Evolutionary conservation across 768 basidiomycete species (phyloP), one percentile per base, ranked within the genome.

Genomic region (Chiua virens): DNA sequence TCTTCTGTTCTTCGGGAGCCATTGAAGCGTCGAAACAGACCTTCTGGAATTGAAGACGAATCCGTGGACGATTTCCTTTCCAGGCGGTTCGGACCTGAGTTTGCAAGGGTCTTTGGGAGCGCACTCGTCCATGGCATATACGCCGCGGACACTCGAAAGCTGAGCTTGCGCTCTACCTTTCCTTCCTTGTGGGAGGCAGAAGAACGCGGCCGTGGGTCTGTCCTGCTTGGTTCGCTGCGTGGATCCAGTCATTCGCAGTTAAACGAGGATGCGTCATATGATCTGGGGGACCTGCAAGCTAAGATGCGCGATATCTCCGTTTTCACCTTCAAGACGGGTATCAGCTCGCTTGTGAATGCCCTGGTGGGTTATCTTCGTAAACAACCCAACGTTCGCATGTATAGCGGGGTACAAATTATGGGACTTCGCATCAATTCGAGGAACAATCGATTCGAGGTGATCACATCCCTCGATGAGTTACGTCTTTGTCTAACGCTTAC

Each of bases 61-160:
- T 86, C 85, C 0, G 75, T 98, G 8, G 85, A 98, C 55, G 68
- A 81, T 0, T 89, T 98, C 57, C 64, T 98, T 49, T 65, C 79
- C 0, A 77, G 90, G 13, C 76, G 91, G 21, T 88, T 97, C 50
- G 90, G 92, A 0, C 65, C 75, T 7, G 68, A 75, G 3, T 80
- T 95, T 58, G 92, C 95, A 1, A 79, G 83, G 15, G 77, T 79
- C 3, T 77, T 98, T 48, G 83, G 88, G 63, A 91, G 78, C 30
- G 87, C 95, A 0, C 73, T 97, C 51, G 82, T 93, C 1, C 95
- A 97, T 61, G 96, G 96, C 0, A 89, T 98, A 49, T 98, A 98
- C 64, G 93, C 92, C 2, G 82, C 92, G 0, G 92, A 96, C 60
- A 81, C 93, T 3, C 73, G 88, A 3, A 60, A 73, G 36, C 70